A percentile compares a stretch with the other conserved stretches of the same genome.
These are phyloP conservation scores for Bryum argenteum DNA, from an alignment of 225 moss, liverwort and hornwort genomes.

Conservation along the genomic window DNA sequence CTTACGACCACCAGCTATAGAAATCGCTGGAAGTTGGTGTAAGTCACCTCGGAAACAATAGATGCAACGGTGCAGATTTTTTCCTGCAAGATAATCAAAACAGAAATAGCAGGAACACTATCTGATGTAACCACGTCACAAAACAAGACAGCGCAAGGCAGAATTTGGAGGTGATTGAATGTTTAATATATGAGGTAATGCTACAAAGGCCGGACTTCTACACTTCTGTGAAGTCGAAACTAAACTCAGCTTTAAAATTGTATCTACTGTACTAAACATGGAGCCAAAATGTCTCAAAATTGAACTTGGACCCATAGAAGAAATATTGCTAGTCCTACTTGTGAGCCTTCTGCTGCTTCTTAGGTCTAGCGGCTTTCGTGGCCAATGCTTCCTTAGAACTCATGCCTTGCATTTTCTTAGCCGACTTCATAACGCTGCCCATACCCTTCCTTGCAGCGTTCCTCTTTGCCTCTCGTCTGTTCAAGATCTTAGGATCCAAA, in stretches of 20 bases:
- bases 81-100: conserved; percentile 10
- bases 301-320: conserved; percentile 20
- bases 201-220: conserved; percentile 19
- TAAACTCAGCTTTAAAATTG: conserved; percentile 18
- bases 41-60: conserved; percentile 17
- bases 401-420: conserved; percentile 66
- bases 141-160: conserved; percentile 12
- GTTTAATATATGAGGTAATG: conserved; percentile 26
- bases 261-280: conserved; percentile 19
- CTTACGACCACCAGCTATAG: not conserved
- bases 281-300: conserved; percentile 25
- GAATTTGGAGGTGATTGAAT: conserved; percentile 16
- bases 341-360: conserved; percentile 60
- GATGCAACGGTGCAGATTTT: conserved; percentile 9
- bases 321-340: conserved; percentile 43
- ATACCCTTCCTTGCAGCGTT: conserved; percentile 84
- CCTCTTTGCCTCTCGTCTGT: conserved; percentile 80
- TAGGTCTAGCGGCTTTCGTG: conserved; percentile 41
- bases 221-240: conserved; percentile 26
- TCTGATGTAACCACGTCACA: not conserved
- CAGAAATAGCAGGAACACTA: conserved; percentile 5
- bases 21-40: not conserved
- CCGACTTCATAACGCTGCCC: conserved; percentile 77
- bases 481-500: conserved; percentile 92
- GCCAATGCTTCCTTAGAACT: conserved; percentile 58